phyloP scores from a whole-genome alignment of 305 asterid genomes.

The Solanum hybrid region DNA sequence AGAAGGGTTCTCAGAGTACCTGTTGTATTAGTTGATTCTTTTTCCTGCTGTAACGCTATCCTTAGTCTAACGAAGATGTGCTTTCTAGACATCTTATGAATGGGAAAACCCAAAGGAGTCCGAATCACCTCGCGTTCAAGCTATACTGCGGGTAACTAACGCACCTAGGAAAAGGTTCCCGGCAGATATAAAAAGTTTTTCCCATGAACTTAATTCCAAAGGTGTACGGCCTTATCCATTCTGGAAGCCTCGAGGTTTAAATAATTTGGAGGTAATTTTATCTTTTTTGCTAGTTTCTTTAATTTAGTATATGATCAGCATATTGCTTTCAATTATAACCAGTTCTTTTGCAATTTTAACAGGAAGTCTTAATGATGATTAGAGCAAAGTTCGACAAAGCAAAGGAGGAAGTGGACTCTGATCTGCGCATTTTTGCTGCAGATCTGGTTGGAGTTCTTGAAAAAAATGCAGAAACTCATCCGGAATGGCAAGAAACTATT shows the following conservation, averaged over 20 bases:
- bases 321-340: conserved; percentile 14
- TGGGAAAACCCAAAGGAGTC: conserved; percentile 98
- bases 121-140: conserved; percentile 98
- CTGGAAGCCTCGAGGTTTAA: conserved; percentile 93
- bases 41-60: not conserved
- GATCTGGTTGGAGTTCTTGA: conserved; percentile 89
- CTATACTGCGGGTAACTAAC: conserved; percentile 96
- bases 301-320: conserved; percentile 4
- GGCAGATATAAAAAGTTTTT: conserved; percentile 93
- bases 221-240: conserved; percentile 98
- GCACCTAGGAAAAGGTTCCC: conserved; percentile 98
- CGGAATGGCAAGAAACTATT: conserved; percentile 95
- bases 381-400: conserved; percentile 93
- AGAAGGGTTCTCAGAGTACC: conserved; percentile 18
- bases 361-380: conserved; percentile 92
- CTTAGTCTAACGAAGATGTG: not conserved
- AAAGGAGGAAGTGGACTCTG: conserved; percentile 96
- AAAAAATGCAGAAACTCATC: conserved; percentile 82
- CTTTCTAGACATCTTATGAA: conserved; percentile 65
- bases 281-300: conserved; percentile 7
- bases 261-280: conserved; percentile 79
- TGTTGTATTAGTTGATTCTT: not conserved
- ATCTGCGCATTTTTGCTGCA: conserved; percentile 93
- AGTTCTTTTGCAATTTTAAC: conserved; percentile 19
- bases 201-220: conserved; percentile 96